Base-by-base conservation (phyloP, 495 filamentous ascomycete genomes). In the Darksidea phi region DNA sequence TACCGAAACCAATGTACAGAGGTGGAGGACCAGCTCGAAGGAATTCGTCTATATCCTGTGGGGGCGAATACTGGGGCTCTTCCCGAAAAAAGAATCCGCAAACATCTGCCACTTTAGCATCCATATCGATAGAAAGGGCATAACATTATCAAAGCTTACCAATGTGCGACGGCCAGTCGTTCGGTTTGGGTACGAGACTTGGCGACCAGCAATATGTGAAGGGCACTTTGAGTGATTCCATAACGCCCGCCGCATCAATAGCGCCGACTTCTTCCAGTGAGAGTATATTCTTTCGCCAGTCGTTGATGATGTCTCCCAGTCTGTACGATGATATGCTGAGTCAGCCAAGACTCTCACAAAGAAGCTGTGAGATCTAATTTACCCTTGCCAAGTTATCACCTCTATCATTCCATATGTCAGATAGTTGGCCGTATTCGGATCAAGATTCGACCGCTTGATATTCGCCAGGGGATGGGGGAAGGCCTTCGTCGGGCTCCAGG, bases 161-260 rank as follows among this genome's bases (percentile, higher is more conserved):
- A 96, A 95, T 96, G 76, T 97, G 96, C 76, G 73, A 97, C 96
- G 0, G 93, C 94, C 10, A 96, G 89, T 69, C 96, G 96, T 78
- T 96, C 95, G 11, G 87, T 85, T 75, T 97, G 91, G 79, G 96
- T 76, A 70, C 93, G 94, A 72, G 95, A 90, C 48, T 95, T 75
- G 54, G 74, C 91, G 47, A 49, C 47, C 47, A 49, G 47, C 47
- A 49, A 15, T 49, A 49, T 1, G 93, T 97, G 53, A 84, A 83
- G 47, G 85, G 88, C 57, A 97, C 74, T 1, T 83, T 83, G 4
- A 97, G 79, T 26, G 85, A 79, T 54, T 84, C 6, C 2, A 26
- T 4, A 2, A 49, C 5, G 3, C 17, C 12, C 2, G 47, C 2
- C 6, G 7, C 47, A 7, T 5, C 4, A 6, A 15, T 26, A 4